Evolutionary conservation across 306 rosid species (phyloP), one percentile per base, ranked within the genome.

Genomic region (Acacia confusa): DNA sequence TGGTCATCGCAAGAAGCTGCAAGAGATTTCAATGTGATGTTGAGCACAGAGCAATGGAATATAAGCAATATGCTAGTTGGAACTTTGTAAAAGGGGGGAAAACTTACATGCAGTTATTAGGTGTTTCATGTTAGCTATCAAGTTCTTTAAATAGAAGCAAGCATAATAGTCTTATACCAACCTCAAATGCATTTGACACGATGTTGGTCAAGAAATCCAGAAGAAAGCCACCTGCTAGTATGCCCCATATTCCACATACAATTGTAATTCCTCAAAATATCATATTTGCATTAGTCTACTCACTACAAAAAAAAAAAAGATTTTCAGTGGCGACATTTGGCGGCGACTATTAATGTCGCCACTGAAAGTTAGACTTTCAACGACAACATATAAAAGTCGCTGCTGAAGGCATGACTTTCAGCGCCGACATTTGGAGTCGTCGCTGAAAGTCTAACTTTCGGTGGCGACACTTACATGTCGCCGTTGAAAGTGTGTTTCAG

Each of bases 181-280:
- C 98, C 97, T 95, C 92, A 84, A 95, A 95, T 81, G 97, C 98
- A 89, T 95, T 95, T 47, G 97, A 72, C 50, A 95, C 83, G 24
- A 94, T 82, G 82, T 67, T 89, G 28, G 17, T 70, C 86, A 95
- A 79, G 66, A 27, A 88, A 89, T 95, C 98, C 53, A 92, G 88
- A 83, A 83, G 24, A 25, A 88, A 76, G 83, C 98, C 98, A 81
- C 98, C 98, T 6, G 87, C 91, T 70, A 95, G 69, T 7, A 97
- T 89, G 77, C 98, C 98, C 77, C 91, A n/a, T 74, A 92, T 90
- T 90, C 98, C 98, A 50, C 90, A 82, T 44, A 90, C 87, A 57
- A 92, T 73, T 43, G 98, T 95, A 72, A 95, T 41, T 78, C 98
- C 98, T 86, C 98, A 97, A 69, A 91, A 95, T 1, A 95, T 84